phyloP scores from a whole-genome alignment of 1,139 yeast genomes.

The Debaryomyces singareniensis region DNA sequence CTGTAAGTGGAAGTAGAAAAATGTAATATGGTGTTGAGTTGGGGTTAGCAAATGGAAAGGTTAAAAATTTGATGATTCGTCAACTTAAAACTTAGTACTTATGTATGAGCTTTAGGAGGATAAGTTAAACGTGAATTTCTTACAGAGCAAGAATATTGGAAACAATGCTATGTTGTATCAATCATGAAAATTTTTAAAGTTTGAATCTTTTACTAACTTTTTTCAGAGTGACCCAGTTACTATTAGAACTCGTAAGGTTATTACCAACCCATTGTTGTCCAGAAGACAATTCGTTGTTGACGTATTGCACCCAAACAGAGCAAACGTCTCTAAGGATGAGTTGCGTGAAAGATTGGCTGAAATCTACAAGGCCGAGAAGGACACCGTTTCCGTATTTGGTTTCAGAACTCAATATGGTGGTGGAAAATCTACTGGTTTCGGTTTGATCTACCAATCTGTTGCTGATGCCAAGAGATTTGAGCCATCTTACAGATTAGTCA shows the following conservation, averaged over 20 bases:
- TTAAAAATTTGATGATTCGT: no score
- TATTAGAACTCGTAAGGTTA: conserved; percentile 99
- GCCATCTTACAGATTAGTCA: conserved; percentile 98
- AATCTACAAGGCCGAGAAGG: conserved; percentile 97
- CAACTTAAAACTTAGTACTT: no score
- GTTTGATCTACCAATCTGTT: conserved; percentile 96
- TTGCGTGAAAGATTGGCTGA: conserved; percentile 96
- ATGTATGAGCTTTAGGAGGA: no score
- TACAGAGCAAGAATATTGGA: no score
- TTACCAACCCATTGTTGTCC: conserved; percentile 98
- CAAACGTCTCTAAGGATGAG: conserved; percentile 99
- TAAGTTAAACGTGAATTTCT: no score
- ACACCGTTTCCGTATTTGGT: conserved; percentile 97
- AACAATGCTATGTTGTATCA: no score
- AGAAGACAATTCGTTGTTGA: conserved; percentile 99
- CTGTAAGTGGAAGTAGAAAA: no score
- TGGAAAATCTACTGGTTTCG: conserved; percentile 99
- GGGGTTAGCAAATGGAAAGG: no score
- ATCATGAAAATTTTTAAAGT: no score
- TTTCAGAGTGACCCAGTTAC: conserved; percentile 95
- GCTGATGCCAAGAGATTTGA: conserved; percentile 98
- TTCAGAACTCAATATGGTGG: conserved; percentile 99
- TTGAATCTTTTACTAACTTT: conserved; percentile 26
- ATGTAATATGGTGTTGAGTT: no score
- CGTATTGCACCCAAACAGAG: conserved; percentile 99